Evolutionary conservation across 108 stramenopile genomes (phyloP), one percentile per base, ranked within the genome.

Genomic region (Fistulifera pelliculosa): DNA sequence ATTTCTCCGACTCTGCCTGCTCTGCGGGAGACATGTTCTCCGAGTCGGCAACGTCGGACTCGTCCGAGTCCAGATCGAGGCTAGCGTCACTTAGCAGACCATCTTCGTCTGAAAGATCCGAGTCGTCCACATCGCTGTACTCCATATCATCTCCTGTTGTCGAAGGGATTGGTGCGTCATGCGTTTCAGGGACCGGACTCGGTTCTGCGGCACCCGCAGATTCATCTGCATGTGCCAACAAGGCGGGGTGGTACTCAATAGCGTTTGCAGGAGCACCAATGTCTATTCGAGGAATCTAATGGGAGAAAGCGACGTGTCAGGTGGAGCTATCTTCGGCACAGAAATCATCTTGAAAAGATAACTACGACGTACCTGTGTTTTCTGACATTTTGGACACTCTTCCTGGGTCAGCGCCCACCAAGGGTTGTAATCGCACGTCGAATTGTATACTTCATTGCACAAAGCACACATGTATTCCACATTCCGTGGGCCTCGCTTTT

Each of bases 211-310:
- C 52, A 1, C 55, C 76, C 39, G 57, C 66, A 50, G 65, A 60
- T 10, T 80, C 82, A 21, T 87, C 82, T 5, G 65, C 71, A 51
- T 89, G 85, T 16, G 86, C 88, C 47, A 90, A 56, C 26, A 93
- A 59, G 5, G 90, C 89, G n/a, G 89, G 90, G 62, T 94, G 90
- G 54, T 90, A 90, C 41, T 93, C 86, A 49, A 93, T 88, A 8
- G 69, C 60, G 70, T 95, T 95, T 11, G 79, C 75, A 15, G 83
- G 80, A 24, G 80, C 65, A 25, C 79, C 65, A 17, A 95, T 95
- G 65, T 95, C 90, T 14, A 95, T 60, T 27, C 86, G 61, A 23
- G 94, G 94, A 25, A 92, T 83, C 74, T 76, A 14, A 13, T 14
- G 19, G 16, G 3, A 7, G 22, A 51, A 23, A 51, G n/a, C n/a